These are phyloP conservation scores for Vaccinium myrtillus DNA, from an alignment of 148 eudicot genomes.

Conservation along the genomic window DNA sequence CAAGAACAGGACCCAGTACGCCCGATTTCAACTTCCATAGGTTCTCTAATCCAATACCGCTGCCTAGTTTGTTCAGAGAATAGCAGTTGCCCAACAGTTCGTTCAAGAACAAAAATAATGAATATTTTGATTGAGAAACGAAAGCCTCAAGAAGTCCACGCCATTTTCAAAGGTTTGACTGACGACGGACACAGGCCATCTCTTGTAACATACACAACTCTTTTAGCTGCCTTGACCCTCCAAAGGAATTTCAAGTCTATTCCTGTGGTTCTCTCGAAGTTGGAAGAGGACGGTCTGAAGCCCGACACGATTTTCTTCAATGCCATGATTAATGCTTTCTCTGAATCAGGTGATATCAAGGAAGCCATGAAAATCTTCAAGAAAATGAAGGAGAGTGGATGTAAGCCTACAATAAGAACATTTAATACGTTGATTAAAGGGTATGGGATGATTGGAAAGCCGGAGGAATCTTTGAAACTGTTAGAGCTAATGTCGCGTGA, in stretches of 20 bases:
- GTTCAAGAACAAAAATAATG: constrained; percentile 84
- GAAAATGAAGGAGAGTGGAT: constrained; percentile 75
- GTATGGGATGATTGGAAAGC: constrained; percentile 79
- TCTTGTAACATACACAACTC: constrained; percentile 78
- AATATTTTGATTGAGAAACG: constrained; percentile 57
- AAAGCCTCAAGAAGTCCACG: constrained; percentile 63
- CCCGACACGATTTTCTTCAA: constrained; percentile 91
- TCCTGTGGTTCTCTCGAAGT: constrained; percentile 60
- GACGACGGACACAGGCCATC: constrained; percentile 88
- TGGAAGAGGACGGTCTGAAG: constrained; percentile 65
- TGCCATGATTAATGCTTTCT: constrained; percentile 85
- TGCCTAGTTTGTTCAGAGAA: constrained; percentile 59
- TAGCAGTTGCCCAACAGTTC: constrained; percentile 62
- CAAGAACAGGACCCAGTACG: constrained; percentile 31
- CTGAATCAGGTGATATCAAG: constrained; percentile 69
- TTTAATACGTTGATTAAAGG: constrained; percentile 88
- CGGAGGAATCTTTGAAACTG: constrained; percentile 68
- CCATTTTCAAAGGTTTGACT: constrained; percentile 53
- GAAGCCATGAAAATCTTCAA: constrained; percentile 67
- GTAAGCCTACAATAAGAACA: constrained; percentile 84
- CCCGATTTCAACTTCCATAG: constrained; percentile 35
- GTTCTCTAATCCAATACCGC: constrained; percentile 26
- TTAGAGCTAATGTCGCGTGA: constrained; percentile 60
- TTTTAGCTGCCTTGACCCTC: constrained; percentile 71
- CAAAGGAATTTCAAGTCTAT: constrained; percentile 66